These are phyloP conservation scores for Chamaenerion angustifolium DNA, from an alignment of 345 rosid genomes.

Conservation along the genomic window DNA sequence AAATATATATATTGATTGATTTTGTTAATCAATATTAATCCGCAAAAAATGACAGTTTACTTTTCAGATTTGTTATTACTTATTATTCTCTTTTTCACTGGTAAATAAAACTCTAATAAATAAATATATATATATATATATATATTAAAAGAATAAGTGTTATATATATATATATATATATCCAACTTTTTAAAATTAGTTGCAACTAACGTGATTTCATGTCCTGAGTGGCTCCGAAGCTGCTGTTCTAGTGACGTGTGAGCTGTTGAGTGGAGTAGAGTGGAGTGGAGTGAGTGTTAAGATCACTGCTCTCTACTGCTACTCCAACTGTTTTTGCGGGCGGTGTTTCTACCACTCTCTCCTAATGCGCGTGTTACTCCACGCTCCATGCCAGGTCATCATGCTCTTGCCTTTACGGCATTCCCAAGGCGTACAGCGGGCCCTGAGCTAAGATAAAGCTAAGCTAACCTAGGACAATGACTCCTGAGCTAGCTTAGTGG, in stretches of 20 bases:
- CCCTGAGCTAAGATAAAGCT: too few species aligned
- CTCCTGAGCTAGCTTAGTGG: too few species aligned
- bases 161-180: too few species aligned
- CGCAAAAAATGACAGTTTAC: too few species aligned
- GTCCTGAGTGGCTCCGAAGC: constrained; percentile 15
- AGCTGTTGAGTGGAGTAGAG: constrained; percentile 3
- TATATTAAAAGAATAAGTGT: too few species aligned
- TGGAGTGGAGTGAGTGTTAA: constrained; percentile 42
- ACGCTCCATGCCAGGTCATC: neutral
- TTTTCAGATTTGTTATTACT: too few species aligned
- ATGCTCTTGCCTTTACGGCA: neutral
- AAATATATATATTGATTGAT: too few species aligned
- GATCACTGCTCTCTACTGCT: constrained; percentile 18
- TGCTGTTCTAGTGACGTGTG: constrained; percentile 13
- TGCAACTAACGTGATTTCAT: constrained; percentile 15
- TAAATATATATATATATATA: too few species aligned
- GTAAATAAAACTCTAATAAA: neutral
- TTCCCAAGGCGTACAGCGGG: neutral
- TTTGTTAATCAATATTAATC: too few species aligned
- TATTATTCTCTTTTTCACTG: neutral
- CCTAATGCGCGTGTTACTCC: neutral
- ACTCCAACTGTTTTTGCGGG: neutral
- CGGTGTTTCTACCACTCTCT: neutral
- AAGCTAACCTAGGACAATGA: too few species aligned
- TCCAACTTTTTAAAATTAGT: neutral